Conservation (phyloP, 2,329 filamentous ascomycete genomes). For the Diaporthe citriasiana region DNA sequence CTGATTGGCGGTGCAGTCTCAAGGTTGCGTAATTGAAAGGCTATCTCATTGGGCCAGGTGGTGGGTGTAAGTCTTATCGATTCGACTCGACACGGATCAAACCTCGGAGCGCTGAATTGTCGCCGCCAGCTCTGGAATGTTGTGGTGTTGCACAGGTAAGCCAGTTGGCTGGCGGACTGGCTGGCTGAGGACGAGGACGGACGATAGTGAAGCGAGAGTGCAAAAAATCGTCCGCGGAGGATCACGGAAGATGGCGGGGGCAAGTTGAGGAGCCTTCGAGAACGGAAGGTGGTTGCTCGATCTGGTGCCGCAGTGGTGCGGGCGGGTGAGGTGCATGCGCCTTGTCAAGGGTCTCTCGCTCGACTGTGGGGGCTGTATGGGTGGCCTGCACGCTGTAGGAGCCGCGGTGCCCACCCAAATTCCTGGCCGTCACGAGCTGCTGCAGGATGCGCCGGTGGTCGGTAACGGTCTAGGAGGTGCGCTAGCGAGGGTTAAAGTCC, state of each 20-base stretch:
- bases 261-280: conserved; percentile 1
- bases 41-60: conserved; percentile 39
- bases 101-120: background rate
- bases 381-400: background rate
- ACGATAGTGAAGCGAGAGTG: background rate
- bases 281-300: conserved; percentile 27
- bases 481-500: conserved; percentile 1
- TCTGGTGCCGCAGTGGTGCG: conserved; percentile 19
- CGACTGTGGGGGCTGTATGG: background rate
- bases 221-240: conserved; percentile 15
- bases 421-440: background rate
- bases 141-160: background rate
- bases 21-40: conserved; percentile 30
- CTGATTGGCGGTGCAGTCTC: conserved; percentile 41
- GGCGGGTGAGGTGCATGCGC: conserved; percentile 3
- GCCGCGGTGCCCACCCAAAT: too few relatives aligned
- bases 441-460: background rate
- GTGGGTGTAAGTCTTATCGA: conserved; percentile 35
- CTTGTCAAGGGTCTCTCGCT: conserved; percentile 18
- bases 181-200: background rate
- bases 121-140: conserved; percentile 1
- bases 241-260: conserved; percentile 40
- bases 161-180: background rate
- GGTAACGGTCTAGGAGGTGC: background rate
- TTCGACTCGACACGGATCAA: conserved; percentile 29